Evolutionary conservation across 2,329 filamentous ascomycete species (phyloP).

Genomic region (Cladophialophora bantiana): DNA sequence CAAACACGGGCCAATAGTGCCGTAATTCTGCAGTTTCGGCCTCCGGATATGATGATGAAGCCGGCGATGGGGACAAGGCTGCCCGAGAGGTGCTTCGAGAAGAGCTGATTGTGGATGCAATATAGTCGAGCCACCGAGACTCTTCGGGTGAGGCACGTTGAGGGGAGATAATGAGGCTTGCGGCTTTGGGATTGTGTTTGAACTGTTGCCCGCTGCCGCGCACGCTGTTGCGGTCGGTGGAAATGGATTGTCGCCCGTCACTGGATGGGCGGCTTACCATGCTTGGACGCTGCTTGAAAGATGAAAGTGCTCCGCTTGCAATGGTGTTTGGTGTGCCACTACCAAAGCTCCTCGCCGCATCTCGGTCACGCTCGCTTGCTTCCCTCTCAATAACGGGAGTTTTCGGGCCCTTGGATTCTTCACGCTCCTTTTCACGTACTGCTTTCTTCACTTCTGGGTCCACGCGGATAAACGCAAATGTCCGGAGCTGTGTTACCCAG

Average conservation of each 20-base stretch:
- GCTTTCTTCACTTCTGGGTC: conserved; percentile 82
- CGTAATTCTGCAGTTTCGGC: conserved; percentile 54
- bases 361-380: conserved; percentile 18
- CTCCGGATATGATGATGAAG: conserved; percentile 21
- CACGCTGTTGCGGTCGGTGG: conserved; percentile 33
- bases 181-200: conserved; percentile 35
- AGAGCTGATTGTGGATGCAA: conserved; percentile 43
- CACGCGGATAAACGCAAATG: conserved; percentile 87
- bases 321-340: conserved; percentile 26
- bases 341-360: conserved; percentile 30
- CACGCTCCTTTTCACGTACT: conserved; percentile 67
- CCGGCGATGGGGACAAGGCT: conserved; percentile 26
- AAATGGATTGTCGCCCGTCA: conserved; percentile 36
- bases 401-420: conserved; percentile 32
- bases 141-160: conserved; percentile 80
- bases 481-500: conserved; percentile 92
- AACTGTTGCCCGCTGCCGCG: conserved; percentile 20
- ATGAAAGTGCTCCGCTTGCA: conserved; percentile 20
- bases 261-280: conserved; percentile 36
- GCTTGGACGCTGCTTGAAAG: conserved; percentile 34
- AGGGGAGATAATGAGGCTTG: conserved; percentile 72
- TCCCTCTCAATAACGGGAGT: conserved; percentile 25
- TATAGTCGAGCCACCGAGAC: conserved; percentile 69
- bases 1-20: conserved; percentile 74
- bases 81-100: conserved; percentile 45